Base-by-base conservation (phyloP, 1,139 yeast species). In the Debaryomycetaceae sp. region DNA sequence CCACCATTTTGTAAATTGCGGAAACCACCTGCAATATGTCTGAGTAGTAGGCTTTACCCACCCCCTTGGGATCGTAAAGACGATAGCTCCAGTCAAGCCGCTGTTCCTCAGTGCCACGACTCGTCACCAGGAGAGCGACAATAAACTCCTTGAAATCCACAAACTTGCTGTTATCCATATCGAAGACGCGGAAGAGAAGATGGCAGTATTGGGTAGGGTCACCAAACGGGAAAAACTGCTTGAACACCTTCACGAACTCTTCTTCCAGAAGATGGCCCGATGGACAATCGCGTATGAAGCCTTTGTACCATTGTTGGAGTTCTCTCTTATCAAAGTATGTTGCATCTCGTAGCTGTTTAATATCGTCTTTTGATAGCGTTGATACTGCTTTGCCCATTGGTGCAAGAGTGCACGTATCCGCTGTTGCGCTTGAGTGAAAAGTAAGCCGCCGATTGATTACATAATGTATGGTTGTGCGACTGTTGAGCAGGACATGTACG, bases 201-300 rank as follows among this genome's bases (percentile, higher is more conserved):
- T 76, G 85, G 35, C 95, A 83, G 57, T 86, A 92, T 34, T 86
- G 90, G 10, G 80, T 72, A 1, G 98, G 95, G 46, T 90, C 95
- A 2, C 99, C 99, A 62, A 92, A 92, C 14, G 99, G 99, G 62
- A 92, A 92, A 53, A 87, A 92, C 49, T 90, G 97, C 52, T 83
- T 85, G 58, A 86, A 92, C 14, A 90, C 87, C 52, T 82, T 83
- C 39, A 82, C 77, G 52, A 92, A 86, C 49, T 90, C 97, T 31
- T 80, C 83, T 46, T 80, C 81, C 7, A 86, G 74, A 26, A 92
- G 62, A 48, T 80, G 90, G 0, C 98, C 98, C 26, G 75, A 68
- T 1, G 97, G 97, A 51, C 96, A 87, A 48, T 92, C 98, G 46
- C 95, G 69, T 28, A 81, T 63, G 45, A 90, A 90, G 4, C 97